Base-by-base conservation (phyloP, 305 asterid genomes). In the Fraxinus ornus region DNA sequence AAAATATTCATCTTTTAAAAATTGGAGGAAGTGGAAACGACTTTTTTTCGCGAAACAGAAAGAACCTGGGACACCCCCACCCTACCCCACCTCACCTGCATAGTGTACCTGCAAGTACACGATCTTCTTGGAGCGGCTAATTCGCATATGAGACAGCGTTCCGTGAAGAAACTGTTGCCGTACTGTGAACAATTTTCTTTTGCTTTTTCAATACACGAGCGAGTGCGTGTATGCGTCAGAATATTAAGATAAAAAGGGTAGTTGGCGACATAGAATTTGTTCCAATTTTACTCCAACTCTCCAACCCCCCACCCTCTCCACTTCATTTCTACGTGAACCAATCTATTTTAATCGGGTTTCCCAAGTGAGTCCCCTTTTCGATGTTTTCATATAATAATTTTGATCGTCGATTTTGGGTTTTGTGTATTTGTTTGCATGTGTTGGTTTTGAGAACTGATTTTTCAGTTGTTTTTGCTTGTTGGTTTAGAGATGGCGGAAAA, bases 401-500 rank as follows among this genome's bases (percentile, higher is more conserved):
- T 28, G 7, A 37, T 77, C 73, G 68, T 37, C 19, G 9, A 7
- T 44, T 62, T 70, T 22, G 76, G 15, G 78, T 62, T 32, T 32
- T 55, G 73, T 80, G 33, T 33, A 33, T 80, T 10, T 78, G 32
- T 62, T 32, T 62, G 89, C 71, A 62, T 68, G 37, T 10, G 26
- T 12, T 68, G 39, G 36, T 68, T 68, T 68, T 68, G 39, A 68
- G 5, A 68, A 26, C 19, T 12, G 22, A 68, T 68, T 68, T 24
- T 26, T 68, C 21, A 68, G 37, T 28, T 68, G 39, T 66, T 66
- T 26, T 68, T 26, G 17, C 9, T 12, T 10, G 75, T 66, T 8
- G 36, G 36, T 13, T 26, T 44, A 75, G 87, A 82, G 68, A 90
- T 91, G 93, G 92, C 85, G 86, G 89, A n/a, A 81, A 87, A 86